Conservation (phyloP, 306 rosid species). For the Medicago truncatula region MtrunA17r5.0-ANR NC_053042.1:30715001-30715500, state of each 20-base stretch:
- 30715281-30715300: slow-evolving; percentile 94
- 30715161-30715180: slow-evolving; percentile 94
- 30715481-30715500: slow-evolving; percentile 27
- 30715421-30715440: slow-evolving; percentile 90
- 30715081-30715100: slow-evolving; percentile 4
- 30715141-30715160: slow-evolving; percentile 62
- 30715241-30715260: slow-evolving; percentile 93
- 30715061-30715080: background rate
- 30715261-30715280: slow-evolving; percentile 93
- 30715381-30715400: slow-evolving; percentile 48
- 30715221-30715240: slow-evolving; percentile 94
- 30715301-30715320: slow-evolving; percentile 37
- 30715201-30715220: slow-evolving; percentile 90
- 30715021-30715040: slow-evolving; percentile 2
- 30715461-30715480: slow-evolving; percentile 95
- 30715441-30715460: slow-evolving; percentile 93
- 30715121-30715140: background rate
- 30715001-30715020: background rate
- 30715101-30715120: background rate
- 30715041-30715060: background rate
- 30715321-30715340: slow-evolving; percentile 17
- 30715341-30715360: background rate
- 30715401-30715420: slow-evolving; percentile 97
- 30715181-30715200: slow-evolving; percentile 74
- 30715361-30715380: slow-evolving; percentile 10